Evolutionary conservation across 805 yeast species (phyloP), one percentile per base, ranked within the genome.

Genomic region (Nadsonia fulvescens): DNA sequence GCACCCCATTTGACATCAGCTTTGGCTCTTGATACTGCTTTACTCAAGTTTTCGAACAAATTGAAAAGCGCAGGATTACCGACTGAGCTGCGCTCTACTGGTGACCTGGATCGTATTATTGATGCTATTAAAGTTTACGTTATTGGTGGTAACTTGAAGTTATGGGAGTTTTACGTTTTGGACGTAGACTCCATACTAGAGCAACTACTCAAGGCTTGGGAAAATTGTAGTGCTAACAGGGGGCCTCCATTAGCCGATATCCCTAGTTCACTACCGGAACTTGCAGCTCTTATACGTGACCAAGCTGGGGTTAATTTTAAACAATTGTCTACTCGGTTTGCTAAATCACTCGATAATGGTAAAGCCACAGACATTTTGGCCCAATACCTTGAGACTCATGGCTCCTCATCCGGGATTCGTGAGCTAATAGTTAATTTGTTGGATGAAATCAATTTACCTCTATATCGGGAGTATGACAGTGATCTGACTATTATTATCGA

Each of bases 1-100:
- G 92, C 95, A 2, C 95, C 96, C 4, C 94, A 86, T 51, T 60
- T 86, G 35, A 58, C 46, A 8, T 53, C 92, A 3, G 95, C 96
- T 1, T 72, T 82, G 20, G 94, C 73, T 39, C 61, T 86, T 30
- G 98, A 86, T 47, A 56, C 51, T 10, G 56, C 60, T n/a, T 54
- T 83, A 24, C 44, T 73, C 11, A 63, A 70, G 10, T 81, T 73
- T 38, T 76, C 93, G 21, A 44, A 46, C 3, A 49, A 61, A 4
- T 56, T 86, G 53, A 53, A 49, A 20, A 44, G 58, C 21, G 58
- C 65, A 22, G 77, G 76, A 0, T 68, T 65, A 30, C 82, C 93
- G 5, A 60, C 72, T 0, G 54, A 47, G 0, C 47, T 83, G 22
- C 44, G 51, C 4, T 44, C 49, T 10, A 54, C 56, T 8, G 57